Evolutionary conservation across 768 basidiomycete species (phyloP), one percentile per base, ranked within the genome.

Genomic region (Boletus sensibilis): DNA sequence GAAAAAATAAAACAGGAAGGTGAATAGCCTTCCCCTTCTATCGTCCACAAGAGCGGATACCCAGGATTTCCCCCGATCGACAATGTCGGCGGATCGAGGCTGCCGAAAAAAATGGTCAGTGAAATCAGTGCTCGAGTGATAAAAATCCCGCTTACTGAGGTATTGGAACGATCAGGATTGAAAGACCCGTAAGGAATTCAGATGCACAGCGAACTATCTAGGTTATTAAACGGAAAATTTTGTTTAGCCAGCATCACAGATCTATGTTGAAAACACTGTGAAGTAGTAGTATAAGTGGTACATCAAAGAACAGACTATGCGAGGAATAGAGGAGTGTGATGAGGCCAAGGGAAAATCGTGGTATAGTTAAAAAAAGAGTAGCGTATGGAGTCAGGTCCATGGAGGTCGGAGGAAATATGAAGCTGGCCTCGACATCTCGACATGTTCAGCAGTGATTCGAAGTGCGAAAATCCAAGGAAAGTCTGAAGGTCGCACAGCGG

Each of bases 261-360:
- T 71, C 67, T 71, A 71, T 65, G 67, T 69, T 62, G 61, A 48
- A 58, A 55, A 61, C 50, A 44, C 39, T 53, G 55, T 43, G 58
- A 55, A 38, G 50, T 34, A 29, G 59, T 59, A 60, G 57, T 57
- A 60, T 63, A 68, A 52, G 57, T 54, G 66, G 42, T 72, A 72
- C 72, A 73, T 70, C 44, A 40, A 56, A 47, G 52, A 68, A 64
- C 57, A 66, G 61, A 58, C 62, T 73, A 72, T 72, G 70, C 68
- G 65, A 59, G 59, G 57, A 50, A 48, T 62, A 50, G 59, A 59
- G 50, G 48, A 40, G 41, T 48, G 64, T 55, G 61, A 50, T 48
- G 57, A 52, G 52, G 58, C 35, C 34, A 58, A 55, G 57, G 43
- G 39, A 55, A 52, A 60, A 35, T 54, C 40, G 52, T 65, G 70